Evolutionary conservation across 1,284 basidiomycete genomes (phyloP).

Genomic region (Golubevia pallescens): DNA sequence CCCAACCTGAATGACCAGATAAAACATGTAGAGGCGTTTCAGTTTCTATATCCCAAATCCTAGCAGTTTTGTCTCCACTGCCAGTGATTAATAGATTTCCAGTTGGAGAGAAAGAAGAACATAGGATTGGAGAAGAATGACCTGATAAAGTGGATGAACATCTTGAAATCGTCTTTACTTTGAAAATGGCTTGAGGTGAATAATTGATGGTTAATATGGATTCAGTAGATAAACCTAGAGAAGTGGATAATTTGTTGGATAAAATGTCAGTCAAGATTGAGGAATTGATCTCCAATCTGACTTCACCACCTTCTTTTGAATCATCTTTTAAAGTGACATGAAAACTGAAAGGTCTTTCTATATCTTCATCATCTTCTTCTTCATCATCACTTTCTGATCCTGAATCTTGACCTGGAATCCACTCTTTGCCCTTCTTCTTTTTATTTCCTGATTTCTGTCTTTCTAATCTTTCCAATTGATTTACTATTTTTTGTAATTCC

Average conservation of each 20-base stretch:
- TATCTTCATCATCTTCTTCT: constrained; percentile 50
- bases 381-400: constrained; percentile 21
- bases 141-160: constrained; percentile 93
- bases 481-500: constrained; percentile 52
- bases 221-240: constrained; percentile 51
- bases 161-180: constrained; percentile 87
- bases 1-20: constrained; percentile 90
- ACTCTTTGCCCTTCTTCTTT: background rate
- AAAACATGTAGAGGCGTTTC: constrained; percentile 90
- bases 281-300: no score
- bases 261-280: no score
- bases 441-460: constrained; percentile 13
- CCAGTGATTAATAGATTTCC: constrained; percentile 90
- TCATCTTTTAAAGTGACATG: constrained; percentile 34
- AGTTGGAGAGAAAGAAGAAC: constrained; percentile 92
- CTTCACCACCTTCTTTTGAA: background rate
- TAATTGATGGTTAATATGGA: constrained; percentile 57
- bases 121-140: constrained; percentile 90
- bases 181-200: constrained; percentile 89
- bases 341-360: constrained; percentile 59
- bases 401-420: background rate
- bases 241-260: no score
- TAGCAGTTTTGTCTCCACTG: constrained; percentile 89
- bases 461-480: constrained; percentile 31
- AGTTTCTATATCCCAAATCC: constrained; percentile 92